Evolutionary conservation across 2,329 filamentous ascomycete genomes (phyloP).

Genomic region (Dothiorella sarmentorum): DNA sequence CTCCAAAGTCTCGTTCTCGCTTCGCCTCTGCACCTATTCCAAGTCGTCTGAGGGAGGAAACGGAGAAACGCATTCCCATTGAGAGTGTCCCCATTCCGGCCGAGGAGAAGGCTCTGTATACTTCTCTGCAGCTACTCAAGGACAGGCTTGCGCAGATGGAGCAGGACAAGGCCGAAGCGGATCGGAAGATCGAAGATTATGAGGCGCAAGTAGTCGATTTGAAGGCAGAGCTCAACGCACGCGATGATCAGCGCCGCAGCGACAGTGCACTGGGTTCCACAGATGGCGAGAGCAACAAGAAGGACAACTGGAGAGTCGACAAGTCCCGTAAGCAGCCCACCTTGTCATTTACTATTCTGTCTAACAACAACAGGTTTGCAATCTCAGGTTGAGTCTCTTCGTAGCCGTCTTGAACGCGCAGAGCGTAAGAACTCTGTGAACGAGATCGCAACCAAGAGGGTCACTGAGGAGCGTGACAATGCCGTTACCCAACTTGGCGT

Average conservation of each 20-base stretch:
- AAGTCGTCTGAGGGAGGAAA: conserved; percentile 12
- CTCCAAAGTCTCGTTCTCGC: conserved; percentile 50
- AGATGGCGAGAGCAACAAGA: conserved; percentile 46
- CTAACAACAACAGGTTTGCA: conserved; percentile 50
- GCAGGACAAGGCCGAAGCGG: conserved; percentile 50
- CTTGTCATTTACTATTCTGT: not conserved
- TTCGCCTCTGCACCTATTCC: conserved; percentile 49
- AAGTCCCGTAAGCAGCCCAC: conserved; percentile 52
- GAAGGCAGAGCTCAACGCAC: conserved; percentile 44
- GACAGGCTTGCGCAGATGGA: conserved; percentile 58
- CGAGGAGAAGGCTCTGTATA: conserved; percentile 61
- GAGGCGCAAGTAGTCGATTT: conserved; percentile 52
- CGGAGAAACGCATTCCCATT: conserved; percentile 43
- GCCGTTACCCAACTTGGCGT: conserved; percentile 61
- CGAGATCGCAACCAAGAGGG: conserved; percentile 61
- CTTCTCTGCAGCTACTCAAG: conserved; percentile 57
- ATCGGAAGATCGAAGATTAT: conserved; percentile 49
- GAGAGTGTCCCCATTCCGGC: conserved; percentile 56
- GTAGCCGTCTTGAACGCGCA: conserved; percentile 59
- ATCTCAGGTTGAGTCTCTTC: conserved; percentile 57
- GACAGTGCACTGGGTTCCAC: conserved; percentile 47
- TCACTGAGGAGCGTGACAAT: conserved; percentile 63
- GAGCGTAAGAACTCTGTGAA: conserved; percentile 61
- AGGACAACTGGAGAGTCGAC: conserved; percentile 44
- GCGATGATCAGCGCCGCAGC: conserved; percentile 39